A percentile compares a stretch with the other conserved stretches of the same genome.
These are phyloP conservation scores for Dactylis glomerata DNA, from an alignment of 176 grass and related monocot species.

Conservation along the genomic window DNA sequence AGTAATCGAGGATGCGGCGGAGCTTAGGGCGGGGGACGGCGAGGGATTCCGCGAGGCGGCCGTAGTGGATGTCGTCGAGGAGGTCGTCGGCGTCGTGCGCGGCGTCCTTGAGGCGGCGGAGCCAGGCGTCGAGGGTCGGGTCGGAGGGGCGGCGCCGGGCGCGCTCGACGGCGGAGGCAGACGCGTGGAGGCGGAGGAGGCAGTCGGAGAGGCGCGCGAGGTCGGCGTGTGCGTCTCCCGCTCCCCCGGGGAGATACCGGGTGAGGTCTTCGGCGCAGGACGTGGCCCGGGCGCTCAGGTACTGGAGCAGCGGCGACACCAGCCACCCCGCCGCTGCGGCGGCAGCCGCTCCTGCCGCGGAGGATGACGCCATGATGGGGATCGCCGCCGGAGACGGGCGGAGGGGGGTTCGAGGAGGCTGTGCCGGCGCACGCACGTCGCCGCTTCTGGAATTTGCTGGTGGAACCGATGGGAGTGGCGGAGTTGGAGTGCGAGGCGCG, in stretches of 20 bases:
- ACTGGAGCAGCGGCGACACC: constrained; percentile 23
- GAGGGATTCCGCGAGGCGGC: background rate
- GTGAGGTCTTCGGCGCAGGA: constrained; percentile 1
- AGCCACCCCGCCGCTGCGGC: constrained; percentile 10
- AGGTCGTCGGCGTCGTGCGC: constrained; percentile 27
- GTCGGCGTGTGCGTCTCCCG: background rate
- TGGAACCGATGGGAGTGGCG: background rate
- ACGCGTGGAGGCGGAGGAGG: background rate
- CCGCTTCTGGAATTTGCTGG: background rate
- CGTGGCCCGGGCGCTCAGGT: constrained; percentile 6
- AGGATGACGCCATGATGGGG: background rate
- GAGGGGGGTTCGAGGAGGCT: background rate
- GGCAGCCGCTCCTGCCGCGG: background rate
- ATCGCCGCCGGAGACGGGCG: background rate
- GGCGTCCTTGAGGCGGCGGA: constrained; percentile 26
- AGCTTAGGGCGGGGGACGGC: background rate
- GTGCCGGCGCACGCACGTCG: background rate
- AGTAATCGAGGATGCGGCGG: background rate
- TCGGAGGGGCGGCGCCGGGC: background rate
- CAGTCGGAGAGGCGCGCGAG: constrained; percentile 10
- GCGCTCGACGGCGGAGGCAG: constrained; percentile 13
- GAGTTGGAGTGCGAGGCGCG: background rate
- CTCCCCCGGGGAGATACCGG: background rate
- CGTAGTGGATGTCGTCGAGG: constrained; percentile 26
- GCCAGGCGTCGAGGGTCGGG: background rate